Conservation (phyloP, 139 green algal genomes). For the Haematococcus sp. region DNA sequence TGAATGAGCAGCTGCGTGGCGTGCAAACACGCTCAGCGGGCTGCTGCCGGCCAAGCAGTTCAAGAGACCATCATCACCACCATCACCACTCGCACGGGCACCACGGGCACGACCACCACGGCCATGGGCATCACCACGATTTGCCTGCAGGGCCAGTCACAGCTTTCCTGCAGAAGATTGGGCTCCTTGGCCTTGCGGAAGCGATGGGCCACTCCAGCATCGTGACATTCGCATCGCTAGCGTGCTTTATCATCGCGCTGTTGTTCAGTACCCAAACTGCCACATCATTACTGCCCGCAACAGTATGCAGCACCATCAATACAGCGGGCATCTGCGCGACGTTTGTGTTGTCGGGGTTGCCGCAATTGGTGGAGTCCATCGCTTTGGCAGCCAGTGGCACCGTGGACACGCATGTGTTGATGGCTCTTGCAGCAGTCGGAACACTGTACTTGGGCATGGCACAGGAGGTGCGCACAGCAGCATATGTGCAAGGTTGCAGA, state of each 20-base stretch:
- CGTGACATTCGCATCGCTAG: too few relatives aligned
- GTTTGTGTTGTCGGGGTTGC: constrained; percentile 38
- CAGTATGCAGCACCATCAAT: not conserved
- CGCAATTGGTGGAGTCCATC: constrained; percentile 41
- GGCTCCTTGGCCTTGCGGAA: not conserved
- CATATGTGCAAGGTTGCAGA: not conserved
- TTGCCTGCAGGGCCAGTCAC: not conserved
- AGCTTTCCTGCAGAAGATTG: not conserved
- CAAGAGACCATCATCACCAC: not conserved
- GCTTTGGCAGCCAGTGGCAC: constrained; percentile 28
- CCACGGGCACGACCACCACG: too few relatives aligned
- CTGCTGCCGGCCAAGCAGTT: not conserved
- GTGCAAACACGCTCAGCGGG: too few relatives aligned
- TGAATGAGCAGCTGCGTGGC: too few relatives aligned
- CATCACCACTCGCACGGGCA: too few relatives aligned
- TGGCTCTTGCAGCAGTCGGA: constrained; percentile 69
- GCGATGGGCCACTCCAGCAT: not conserved
- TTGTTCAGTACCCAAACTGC: too few relatives aligned
- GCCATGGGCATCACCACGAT: not conserved
- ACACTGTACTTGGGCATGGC: constrained; percentile 67
- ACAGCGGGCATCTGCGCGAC: constrained; percentile 14
- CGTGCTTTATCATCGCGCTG: not conserved
- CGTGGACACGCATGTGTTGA: constrained; percentile 85
- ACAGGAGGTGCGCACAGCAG: constrained; percentile 54
- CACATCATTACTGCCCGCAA: too few relatives aligned